Evolutionary conservation across 345 rosid species (phyloP), one percentile per base, ranked within the genome.

Genomic region (Moricandia arvensis): DNA sequence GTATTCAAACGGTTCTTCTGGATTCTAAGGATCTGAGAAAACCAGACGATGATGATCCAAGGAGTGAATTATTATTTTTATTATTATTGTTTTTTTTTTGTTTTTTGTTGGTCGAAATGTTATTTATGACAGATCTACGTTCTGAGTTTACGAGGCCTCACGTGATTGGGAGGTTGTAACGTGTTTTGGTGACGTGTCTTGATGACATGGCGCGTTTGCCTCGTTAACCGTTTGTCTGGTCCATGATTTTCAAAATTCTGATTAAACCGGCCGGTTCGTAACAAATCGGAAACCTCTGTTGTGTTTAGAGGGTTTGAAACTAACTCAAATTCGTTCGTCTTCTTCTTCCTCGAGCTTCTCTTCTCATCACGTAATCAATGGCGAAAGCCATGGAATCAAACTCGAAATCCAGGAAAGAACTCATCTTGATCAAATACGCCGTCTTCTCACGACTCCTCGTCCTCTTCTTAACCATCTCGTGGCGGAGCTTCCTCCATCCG

Each of bases 401-500:
- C 59, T 64, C 83, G 38, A 59, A 68, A 59, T 47, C 30, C 1
- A 69, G 71, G 63, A 79, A 79, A 38, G 74, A 81, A 72, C 21
- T 38, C 66, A 17, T 61, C 16, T 78, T 91, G 55, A 29, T 94
- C 63, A 90, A 87, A 80, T 80, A 69, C 26, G 96, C 97, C 11
- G 63, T 83, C 38, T 57, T 75, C 26, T 94, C 97, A 0, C 76
- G 98, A 30, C 59, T 89, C n/a, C 82, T 94, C 33, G 84, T 90
- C 58, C 64, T 90, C 0, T 8, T 73, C 7, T 82, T 95, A 30
- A 79, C 84, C 51, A 0, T 92, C 43, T 63, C 89, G 18, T 95
- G 93, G 89, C 85, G 99, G 64, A 75, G 79, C 60, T 80, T 90
- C 35, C 71, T 90, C 64, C 71, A 73, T 59, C 91, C 97, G 7